These are phyloP conservation scores for Magnaporthiopsis rhizophila DNA, from an alignment of 2,329 filamentous ascomycete genomes.

Conservation along the genomic window DNA sequence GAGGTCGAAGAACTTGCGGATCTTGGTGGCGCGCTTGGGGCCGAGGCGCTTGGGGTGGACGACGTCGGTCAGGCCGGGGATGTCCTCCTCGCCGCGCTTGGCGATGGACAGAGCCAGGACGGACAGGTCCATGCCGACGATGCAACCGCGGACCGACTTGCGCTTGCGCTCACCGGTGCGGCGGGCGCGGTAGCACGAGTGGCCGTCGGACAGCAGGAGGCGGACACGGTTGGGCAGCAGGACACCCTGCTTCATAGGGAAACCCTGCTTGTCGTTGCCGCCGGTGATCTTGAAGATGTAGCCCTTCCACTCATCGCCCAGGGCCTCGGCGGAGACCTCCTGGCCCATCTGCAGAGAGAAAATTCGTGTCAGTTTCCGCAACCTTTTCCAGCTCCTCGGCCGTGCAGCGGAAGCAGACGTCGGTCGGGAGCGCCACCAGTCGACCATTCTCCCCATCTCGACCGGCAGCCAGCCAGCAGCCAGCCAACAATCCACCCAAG, in stretches of 20 bases:
- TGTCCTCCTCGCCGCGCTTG: slow-evolving; percentile 93
- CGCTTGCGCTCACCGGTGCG: slow-evolving; percentile 98
- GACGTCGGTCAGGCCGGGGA: slow-evolving; percentile 94
- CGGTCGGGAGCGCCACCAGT: neutral
- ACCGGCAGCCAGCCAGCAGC: neutral
- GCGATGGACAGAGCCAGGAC: slow-evolving; percentile 92
- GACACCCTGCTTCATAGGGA: slow-evolving; percentile 99
- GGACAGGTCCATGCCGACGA: slow-evolving; percentile 90
- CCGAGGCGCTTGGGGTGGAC: slow-evolving; percentile 99
- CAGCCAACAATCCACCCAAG: neutral
- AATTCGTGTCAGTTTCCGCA: neutral
- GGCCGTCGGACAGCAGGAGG: slow-evolving; percentile 89
- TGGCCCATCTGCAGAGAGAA: slow-evolving; percentile 63
- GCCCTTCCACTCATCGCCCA: slow-evolving; percentile 99
- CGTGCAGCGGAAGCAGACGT: neutral
- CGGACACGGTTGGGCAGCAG: slow-evolving; percentile 98
- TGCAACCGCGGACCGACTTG: slow-evolving; percentile 98
- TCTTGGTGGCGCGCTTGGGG: slow-evolving; percentile 99
- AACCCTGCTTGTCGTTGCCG: slow-evolving; percentile 99
- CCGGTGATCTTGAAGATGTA: slow-evolving; percentile 99
- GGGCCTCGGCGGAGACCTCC: slow-evolving; percentile 86
- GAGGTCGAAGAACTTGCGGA: slow-evolving; percentile 98
- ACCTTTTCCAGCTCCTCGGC: neutral
- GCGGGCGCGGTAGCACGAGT: slow-evolving; percentile 94
- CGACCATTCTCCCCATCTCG: neutral